A percentile compares a stretch with the other conserved stretches of the same genome.
phyloP scores from a whole-genome alignment of 768 basidiomycete genomes.

The Rhodotorula taiwanensis region DNA sequence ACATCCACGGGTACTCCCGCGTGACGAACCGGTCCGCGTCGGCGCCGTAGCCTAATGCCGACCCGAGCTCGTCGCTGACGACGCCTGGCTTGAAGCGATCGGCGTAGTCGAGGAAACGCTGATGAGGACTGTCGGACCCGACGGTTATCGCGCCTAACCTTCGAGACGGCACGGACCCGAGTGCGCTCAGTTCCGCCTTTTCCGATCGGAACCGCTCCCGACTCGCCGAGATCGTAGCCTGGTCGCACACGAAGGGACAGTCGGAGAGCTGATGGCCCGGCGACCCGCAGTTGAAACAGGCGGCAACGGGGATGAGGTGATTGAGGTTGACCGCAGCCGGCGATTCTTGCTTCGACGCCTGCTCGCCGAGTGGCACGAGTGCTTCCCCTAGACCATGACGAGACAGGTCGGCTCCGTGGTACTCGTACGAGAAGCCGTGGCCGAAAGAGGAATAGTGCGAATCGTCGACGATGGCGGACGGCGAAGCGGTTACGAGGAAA shows the following conservation, averaged over 20 bases:
- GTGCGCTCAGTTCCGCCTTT: background rate
- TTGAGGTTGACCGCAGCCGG: slow-evolving; percentile 3
- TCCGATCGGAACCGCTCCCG: background rate
- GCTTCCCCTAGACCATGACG: background rate
- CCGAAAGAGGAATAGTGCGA: slow-evolving; percentile 30
- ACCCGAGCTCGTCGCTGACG: slow-evolving; percentile 7
- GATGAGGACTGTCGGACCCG: too few relatives aligned
- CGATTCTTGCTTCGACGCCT: background rate
- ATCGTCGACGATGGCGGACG: slow-evolving; percentile 21
- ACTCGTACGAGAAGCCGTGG: slow-evolving; percentile 27
- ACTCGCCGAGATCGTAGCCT: background rate
- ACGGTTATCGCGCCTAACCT: too few relatives aligned
- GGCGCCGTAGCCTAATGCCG: background rate
- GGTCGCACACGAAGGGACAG: slow-evolving; percentile 22
- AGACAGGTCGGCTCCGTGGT: slow-evolving; percentile 4
- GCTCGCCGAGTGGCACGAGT: background rate
- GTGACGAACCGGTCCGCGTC: background rate
- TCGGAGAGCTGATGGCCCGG: background rate
- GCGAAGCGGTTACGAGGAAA: slow-evolving; percentile 19
- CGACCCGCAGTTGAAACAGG: slow-evolving; percentile 28
- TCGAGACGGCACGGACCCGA: background rate
- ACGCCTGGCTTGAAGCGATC: slow-evolving; percentile 2
- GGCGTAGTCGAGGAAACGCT: slow-evolving; percentile 1
- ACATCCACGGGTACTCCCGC: slow-evolving; percentile 16
- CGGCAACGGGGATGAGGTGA: slow-evolving; percentile 8